phyloP scores from a whole-genome alignment of 257 asterid genomes.

The Capsicum chinense region DNA sequence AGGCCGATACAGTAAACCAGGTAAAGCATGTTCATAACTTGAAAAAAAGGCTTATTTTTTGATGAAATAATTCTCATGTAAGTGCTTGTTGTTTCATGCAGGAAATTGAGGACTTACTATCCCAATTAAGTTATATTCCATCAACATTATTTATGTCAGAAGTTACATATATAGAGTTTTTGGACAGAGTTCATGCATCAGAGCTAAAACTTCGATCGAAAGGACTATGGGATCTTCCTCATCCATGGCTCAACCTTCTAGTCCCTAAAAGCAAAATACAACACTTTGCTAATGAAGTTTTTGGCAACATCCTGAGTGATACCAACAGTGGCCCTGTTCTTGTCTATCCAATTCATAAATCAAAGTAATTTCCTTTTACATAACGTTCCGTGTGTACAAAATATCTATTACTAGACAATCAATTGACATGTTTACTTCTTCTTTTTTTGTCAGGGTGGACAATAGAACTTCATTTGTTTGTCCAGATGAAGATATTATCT shows the following conservation, averaged over 20 bases:
- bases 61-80: neutral
- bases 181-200: slow-evolving; percentile 86
- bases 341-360: slow-evolving; percentile 79
- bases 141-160: slow-evolving; percentile 73
- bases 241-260: slow-evolving; percentile 96
- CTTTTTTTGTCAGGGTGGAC: slow-evolving; percentile 65
- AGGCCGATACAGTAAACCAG: slow-evolving; percentile 48
- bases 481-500: slow-evolving; percentile 84
- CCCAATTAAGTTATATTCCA: slow-evolving; percentile 73
- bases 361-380: slow-evolving; percentile 58
- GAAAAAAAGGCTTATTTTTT: neutral
- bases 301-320: slow-evolving; percentile 64
- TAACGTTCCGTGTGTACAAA: neutral
- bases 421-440: neutral
- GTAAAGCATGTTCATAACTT: slow-evolving; percentile 42
- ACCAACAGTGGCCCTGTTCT: slow-evolving; percentile 84
- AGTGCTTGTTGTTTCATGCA: slow-evolving; percentile 38
- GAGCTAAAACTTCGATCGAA: slow-evolving; percentile 63
- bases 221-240: slow-evolving; percentile 91
- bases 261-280: slow-evolving; percentile 75
- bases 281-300: slow-evolving; percentile 65
- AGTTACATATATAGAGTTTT: slow-evolving; percentile 71
- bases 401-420: neutral
- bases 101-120: slow-evolving; percentile 66
- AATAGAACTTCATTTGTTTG: slow-evolving; percentile 79